phyloP scores from a whole-genome alignment of 2,329 filamentous ascomycete genomes.

The Didymellaceae sp. region DNA sequence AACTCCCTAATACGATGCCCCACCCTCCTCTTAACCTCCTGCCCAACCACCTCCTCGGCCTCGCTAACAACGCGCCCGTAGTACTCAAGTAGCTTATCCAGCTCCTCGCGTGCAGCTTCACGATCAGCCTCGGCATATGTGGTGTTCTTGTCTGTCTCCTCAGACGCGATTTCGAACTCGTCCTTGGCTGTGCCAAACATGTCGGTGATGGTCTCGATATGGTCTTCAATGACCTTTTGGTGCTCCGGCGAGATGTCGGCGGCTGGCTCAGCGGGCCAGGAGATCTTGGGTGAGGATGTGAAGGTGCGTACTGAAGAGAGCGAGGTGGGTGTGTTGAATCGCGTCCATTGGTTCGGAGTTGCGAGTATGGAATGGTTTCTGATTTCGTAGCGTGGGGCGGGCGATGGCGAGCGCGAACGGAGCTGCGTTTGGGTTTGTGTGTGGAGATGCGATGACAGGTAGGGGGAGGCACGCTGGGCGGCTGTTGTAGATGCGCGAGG shows the following conservation, averaged over 20 bases:
- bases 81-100: slow-evolving; percentile 57
- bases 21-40: slow-evolving; percentile 17
- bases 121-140: slow-evolving; percentile 63
- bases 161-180: slow-evolving; percentile 59
- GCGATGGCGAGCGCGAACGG: slow-evolving; percentile 32
- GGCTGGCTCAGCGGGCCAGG: slow-evolving; percentile 14
- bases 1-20: slow-evolving; percentile 59
- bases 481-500: slow-evolving; percentile 34
- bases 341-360: slow-evolving; percentile 41
- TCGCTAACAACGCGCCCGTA: slow-evolving; percentile 45
- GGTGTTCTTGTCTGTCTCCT: slow-evolving; percentile 61
- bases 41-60: slow-evolving; percentile 8
- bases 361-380: slow-evolving; percentile 36
- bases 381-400: slow-evolving; percentile 33
- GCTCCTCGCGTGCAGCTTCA: slow-evolving; percentile 59
- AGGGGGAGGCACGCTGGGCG: slow-evolving; percentile 29
- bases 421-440: slow-evolving; percentile 15
- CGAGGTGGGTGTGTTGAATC: slow-evolving; percentile 39
- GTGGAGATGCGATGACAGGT: slow-evolving; percentile 30
- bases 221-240: slow-evolving; percentile 34
- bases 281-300: slow-evolving; percentile 17
- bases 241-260: slow-evolving; percentile 26
- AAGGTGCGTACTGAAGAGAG: slow-evolving; percentile 44
- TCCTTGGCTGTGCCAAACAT: slow-evolving; percentile 49
- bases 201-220: slow-evolving; percentile 46